Base-by-base conservation (phyloP, 2,329 filamentous ascomycete species). In the Pseudogymnoascus pannorum region DNA sequence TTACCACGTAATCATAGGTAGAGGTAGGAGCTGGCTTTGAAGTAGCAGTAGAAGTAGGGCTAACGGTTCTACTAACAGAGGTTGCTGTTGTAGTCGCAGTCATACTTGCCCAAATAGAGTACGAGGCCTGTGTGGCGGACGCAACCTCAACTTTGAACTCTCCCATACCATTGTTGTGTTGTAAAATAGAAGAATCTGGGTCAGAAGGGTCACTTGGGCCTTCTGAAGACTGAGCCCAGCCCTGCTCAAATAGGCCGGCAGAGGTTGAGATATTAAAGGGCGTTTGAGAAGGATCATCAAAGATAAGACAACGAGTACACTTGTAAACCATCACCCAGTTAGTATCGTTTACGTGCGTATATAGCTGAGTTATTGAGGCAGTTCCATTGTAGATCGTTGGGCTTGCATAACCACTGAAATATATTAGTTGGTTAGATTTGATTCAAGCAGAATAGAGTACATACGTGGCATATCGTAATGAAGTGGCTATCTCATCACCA, bases 311-410 rank as follows among this genome's bases (percentile, higher is more conserved):
- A 66, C 78, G 77, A 65, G 85, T 72, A 72, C 87, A 89, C 54
- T 83, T 79, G 74, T 87, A 89, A n/a, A 87, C 79, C 57, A 88
- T 69, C 51, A 81, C 81, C 71, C 83, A 89, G 65, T 81, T 75
- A 26, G 81, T 83, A 14, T 77, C 76, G 66, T 81, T 86, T 61
- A 87, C 75, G 24, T 75, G 78, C 12, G 81, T 79, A 12, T 80
- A 82, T 64, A 88, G 81, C 65, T 85, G 80, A 0, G 82, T 86
- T 22, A 89, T 70, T 33, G 77, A 83, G 7, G 86, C 85, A 64
- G 83, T 77, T 60, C 87, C 87, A 0, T 77, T 77, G 71, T 89
- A 88, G 35, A 80, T 68, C 0, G 77, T 76, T 0, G 87, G 87
- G 63, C 77, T 75, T 26, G 78, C 76, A 69, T 88, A 89, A 57